Evolutionary conservation across 23 red algal genomes (phyloP), one percentile per base, ranked within the genome.

Genomic region (Chondrus crispus): DNA sequence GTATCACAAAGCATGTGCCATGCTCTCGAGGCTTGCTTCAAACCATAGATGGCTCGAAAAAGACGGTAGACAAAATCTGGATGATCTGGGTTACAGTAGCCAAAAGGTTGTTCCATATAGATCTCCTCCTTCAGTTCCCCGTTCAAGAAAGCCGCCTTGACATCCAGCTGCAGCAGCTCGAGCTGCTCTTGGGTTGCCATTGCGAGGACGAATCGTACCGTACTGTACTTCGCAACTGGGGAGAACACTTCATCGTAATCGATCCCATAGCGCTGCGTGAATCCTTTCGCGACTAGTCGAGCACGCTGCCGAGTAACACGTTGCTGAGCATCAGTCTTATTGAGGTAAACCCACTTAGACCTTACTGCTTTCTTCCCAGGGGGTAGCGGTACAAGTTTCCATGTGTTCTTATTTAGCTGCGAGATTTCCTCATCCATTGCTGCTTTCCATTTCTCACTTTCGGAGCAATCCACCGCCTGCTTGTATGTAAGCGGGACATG

Each of bases 21-120:
- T 46, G 22, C 71, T 40, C 87, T 29, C 26, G 74, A 71, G 18
- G 87, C 87, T 54, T 91, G 87, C 52, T 82, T 2, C 10, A 83
- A 47, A 24, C 78, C 78, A 38, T 62, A 62, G 22, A 83, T 10
- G 24, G 46, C 51, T 16, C 57, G 29, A 0, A 60, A n/a, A 53
- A 83, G 46, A 53, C 28, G 33, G 12, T 60, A 62, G 32, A 83
- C 52, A n/a, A n/a, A 83, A 53, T 63, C 32, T 45, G 28, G 28
- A 9, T 0, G 24, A 35, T 20, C 40, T 33, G 1, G 12, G n/a
- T 83, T 32, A 33, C 24, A 0, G 2, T 60, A 83, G 8, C 48
- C 53, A n/a, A 60, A 22, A 28, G 50, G 1, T 60, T 83, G 78
- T 11, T 39, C 32, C 41, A 52, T 62, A 52, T 58, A 83, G 7